phyloP scores from a whole-genome alignment of 768 basidiomycete species.

The Dacryopinax spathularia region DNA sequence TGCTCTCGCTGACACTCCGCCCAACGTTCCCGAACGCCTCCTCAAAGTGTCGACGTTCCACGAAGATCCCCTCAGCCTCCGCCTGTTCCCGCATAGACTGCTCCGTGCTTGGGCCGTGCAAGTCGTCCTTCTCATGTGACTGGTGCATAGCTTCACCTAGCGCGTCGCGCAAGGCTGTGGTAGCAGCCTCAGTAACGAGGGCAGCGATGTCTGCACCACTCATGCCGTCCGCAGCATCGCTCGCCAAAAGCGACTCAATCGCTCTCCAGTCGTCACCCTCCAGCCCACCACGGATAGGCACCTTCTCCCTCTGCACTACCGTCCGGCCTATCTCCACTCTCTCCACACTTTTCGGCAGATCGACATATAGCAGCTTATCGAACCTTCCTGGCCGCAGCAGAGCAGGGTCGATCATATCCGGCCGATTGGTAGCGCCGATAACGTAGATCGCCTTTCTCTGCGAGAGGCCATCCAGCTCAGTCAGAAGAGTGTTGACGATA shows the following conservation, averaged over 20 bases:
- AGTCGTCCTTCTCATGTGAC: constrained; percentile 47
- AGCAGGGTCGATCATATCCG: constrained; percentile 95
- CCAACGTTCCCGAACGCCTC: constrained; percentile 63
- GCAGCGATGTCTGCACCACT: constrained; percentile 86
- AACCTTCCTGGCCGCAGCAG: constrained; percentile 94
- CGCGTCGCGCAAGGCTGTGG: constrained; percentile 53
- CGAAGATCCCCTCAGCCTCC: constrained; percentile 27
- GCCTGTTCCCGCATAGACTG: constrained; percentile 5
- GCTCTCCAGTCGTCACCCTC: constrained; percentile 13
- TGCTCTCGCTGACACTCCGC: constrained; percentile 70
- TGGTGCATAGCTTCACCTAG: constrained; percentile 36
- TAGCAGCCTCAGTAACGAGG: constrained; percentile 78
- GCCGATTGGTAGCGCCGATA: constrained; percentile 86
- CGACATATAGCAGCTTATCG: constrained; percentile 88
- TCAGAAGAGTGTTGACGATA: constrained; percentile 86
- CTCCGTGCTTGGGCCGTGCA: constrained; percentile 13
- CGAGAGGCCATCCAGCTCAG: constrained; percentile 86
- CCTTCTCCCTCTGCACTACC: constrained; percentile 26
- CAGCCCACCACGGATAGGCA: constrained; percentile 8
- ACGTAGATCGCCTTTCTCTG: constrained; percentile 78
- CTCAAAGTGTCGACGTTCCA: constrained; percentile 54
- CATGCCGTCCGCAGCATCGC: constrained; percentile 61
- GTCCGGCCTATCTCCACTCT: constrained; percentile 75
- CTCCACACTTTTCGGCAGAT: constrained; percentile 59
- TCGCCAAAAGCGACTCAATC: constrained; percentile 38